Base-by-base conservation (phyloP, 2,329 filamentous ascomycete species). In the Colletotrichum sp. region DNA sequence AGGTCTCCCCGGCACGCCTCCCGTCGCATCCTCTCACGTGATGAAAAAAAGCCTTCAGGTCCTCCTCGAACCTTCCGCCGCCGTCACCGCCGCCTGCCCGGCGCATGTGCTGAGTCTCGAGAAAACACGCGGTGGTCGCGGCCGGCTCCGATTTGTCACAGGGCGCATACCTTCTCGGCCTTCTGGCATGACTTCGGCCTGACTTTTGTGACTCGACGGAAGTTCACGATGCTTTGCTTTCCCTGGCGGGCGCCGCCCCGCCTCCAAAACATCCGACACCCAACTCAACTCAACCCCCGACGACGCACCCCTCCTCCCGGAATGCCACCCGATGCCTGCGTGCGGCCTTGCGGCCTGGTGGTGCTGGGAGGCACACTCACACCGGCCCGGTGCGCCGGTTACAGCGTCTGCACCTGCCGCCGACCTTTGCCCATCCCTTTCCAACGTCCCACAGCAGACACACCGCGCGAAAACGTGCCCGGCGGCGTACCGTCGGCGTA, bases 181-280 rank as follows among this genome's bases (percentile, higher is more conserved):
- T 34, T 24, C 71, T 66, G 28, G 68, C 34, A 71, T 66, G 61
- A 71, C 68, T 71, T 71, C 52, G 68, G 52, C 24, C 61, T 66
- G 61, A 59, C 61, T 34, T 52, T 52, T 7, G 43, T 62, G 72
- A 74, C 68, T 71, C 68, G 43, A 74, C 48, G 28, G 13, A 26
- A 36, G 28, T 52, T 58, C 8, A 32, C n/a, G 61, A 26, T 16
- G 21, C 32, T 7, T 34, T 16, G 3, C 59, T n/a, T 38, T 5
- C 34, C 61, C 32, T 38, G n/a, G n/a, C 38, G 38, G 36, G 38
- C 18, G 18, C 36, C 36, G 36, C 38, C 38, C 38, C 18, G 38
- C 12, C 28, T 38, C 61, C 32, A 52, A 52, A 52, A 24, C 61
- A 32, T 38, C 32, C 21, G 61, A 43, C 21, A 12, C n/a, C 7